Conservation (phyloP, 2,329 filamentous ascomycete species). For the Chaetomium globosum region DNA sequence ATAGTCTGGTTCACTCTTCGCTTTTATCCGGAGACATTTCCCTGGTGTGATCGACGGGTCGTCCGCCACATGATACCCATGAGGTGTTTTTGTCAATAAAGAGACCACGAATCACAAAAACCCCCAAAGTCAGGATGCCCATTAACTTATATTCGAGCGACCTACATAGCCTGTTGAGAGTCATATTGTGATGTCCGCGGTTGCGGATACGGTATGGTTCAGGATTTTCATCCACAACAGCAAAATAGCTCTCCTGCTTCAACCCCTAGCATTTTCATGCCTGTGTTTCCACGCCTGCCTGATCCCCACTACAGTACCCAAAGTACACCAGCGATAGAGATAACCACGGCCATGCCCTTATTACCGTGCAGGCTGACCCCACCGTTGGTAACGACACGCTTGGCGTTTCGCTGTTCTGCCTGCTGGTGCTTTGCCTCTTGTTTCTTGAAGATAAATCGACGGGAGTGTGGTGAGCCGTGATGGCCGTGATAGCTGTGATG, state of each 20-base stretch:
- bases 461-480: constrained; percentile 3
- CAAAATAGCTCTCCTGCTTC: not conserved
- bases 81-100: not conserved
- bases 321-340: not conserved
- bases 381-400: not conserved
- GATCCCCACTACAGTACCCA: not conserved
- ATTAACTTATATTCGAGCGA: not conserved
- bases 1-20: not conserved
- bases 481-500: not conserved
- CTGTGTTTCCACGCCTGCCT: not conserved
- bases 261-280: not conserved
- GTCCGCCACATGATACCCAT: not conserved
- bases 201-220: not conserved
- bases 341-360: not conserved
- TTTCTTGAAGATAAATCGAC: not conserved
- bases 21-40: constrained; percentile 17
- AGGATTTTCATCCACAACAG: not conserved
- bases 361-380: not conserved
- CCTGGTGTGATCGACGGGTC: constrained; percentile 16
- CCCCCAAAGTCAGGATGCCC: not conserved
- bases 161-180: not conserved
- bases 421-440: not conserved
- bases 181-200: not conserved
- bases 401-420: not conserved
- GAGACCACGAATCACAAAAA: not conserved